These are phyloP conservation scores for Trichoderma reesei DNA, from an alignment of 495 filamentous ascomycete species.

Conservation along the genomic window DNA sequence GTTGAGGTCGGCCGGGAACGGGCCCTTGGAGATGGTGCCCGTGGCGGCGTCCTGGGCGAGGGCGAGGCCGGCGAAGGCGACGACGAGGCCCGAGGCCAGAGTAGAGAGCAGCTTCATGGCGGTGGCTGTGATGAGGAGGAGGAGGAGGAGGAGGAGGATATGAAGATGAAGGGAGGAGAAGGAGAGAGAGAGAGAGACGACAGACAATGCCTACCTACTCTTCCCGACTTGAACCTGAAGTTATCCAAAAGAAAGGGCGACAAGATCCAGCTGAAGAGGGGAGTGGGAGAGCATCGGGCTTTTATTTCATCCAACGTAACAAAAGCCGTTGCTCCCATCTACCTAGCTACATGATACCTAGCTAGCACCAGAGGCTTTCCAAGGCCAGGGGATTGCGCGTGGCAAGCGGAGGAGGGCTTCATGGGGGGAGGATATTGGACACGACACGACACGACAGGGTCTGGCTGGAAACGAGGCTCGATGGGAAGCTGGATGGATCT, in stretches of 20 bases:
- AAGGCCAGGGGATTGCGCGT: not conserved
- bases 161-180: not conserved
- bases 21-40: constrained; percentile 19
- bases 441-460: not conserved
- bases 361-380: not conserved
- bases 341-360: too few relatives aligned
- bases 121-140: not conserved
- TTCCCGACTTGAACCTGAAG: too few relatives aligned
- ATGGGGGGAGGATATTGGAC: too few relatives aligned
- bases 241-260: not conserved
- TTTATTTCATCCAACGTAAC: too few relatives aligned
- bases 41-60: constrained; percentile 12
- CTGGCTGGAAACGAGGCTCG: not conserved
- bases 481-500: too few relatives aligned
- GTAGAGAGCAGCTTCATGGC: not conserved
- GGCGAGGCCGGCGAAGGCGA: constrained; percentile 12
- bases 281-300: not conserved
- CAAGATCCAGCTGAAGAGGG: not conserved
- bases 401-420: constrained; percentile 2
- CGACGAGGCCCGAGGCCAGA: constrained; percentile 11
- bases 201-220: not conserved
- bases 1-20: constrained; percentile 24
- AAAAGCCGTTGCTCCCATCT: too few relatives aligned
- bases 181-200: not conserved
- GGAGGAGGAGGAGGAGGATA: not conserved